Evolutionary conservation across 306 rosid species (phyloP).

Genomic region (Macrotyloma uniflorum): DNA sequence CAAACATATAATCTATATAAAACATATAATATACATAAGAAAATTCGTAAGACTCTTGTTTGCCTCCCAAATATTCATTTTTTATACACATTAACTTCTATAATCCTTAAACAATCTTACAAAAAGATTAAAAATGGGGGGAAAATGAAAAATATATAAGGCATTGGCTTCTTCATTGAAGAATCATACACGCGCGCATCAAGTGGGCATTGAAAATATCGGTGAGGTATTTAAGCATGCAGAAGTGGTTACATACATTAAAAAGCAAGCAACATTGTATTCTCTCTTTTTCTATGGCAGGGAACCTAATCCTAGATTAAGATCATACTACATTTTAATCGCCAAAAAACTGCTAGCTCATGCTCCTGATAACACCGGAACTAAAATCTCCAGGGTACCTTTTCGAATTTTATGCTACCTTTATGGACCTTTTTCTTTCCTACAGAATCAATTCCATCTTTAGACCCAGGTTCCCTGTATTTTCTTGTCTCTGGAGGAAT

Average conservation of each 20-base stretch:
- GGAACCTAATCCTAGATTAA: slow-evolving; percentile 26
- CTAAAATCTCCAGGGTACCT: slow-evolving; percentile 47
- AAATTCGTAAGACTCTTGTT: background rate
- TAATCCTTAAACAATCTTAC: slow-evolving; percentile 4
- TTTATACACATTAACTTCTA: background rate
- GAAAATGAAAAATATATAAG: background rate
- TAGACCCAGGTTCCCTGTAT: slow-evolving; percentile 43
- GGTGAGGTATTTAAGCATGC: background rate
- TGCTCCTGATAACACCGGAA: slow-evolving; percentile 32
- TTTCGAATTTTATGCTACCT: slow-evolving; percentile 49
- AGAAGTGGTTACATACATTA: slow-evolving; percentile 23
- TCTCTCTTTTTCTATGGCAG: background rate
- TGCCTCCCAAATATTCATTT: background rate
- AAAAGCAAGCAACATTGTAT: slow-evolving; percentile 24
- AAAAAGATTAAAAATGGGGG: background rate
- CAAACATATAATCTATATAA: background rate
- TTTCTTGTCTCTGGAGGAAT: slow-evolving; percentile 42
- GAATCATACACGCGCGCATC: slow-evolving; percentile 19
- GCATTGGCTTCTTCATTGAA: slow-evolving; percentile 15
- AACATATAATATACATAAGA: background rate
- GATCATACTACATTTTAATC: background rate
- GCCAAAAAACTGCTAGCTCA: slow-evolving; percentile 18
- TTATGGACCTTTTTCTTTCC: slow-evolving; percentile 45
- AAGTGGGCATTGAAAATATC: slow-evolving; percentile 8
- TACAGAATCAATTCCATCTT: slow-evolving; percentile 33